These are phyloP conservation scores for Craterostigma plantagineum DNA, from an alignment of 257 asterid genomes.

Conservation along the genomic window DNA sequence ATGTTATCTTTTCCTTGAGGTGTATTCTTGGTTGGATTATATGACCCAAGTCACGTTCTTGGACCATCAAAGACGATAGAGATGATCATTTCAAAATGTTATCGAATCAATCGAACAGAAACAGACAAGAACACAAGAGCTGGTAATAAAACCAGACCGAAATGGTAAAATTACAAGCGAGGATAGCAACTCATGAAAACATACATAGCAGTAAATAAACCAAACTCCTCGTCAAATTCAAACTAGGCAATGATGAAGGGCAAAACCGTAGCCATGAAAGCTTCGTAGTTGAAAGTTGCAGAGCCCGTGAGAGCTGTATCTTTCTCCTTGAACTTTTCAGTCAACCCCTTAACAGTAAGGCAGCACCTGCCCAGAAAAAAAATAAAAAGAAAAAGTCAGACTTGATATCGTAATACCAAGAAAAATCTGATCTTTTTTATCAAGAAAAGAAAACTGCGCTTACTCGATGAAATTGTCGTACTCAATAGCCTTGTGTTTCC, in stretches of 20 bases:
- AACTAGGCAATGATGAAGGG: slow-evolving; percentile 6
- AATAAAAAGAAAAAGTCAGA: background rate
- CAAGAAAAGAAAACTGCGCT: slow-evolving; percentile 8
- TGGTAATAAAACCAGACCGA: too few species aligned
- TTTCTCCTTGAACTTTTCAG: slow-evolving; percentile 57
- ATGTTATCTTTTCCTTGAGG: too few species aligned
- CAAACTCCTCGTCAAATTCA: too few species aligned
- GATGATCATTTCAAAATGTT: too few species aligned
- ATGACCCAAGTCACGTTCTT: too few species aligned
- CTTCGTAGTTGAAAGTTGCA: slow-evolving; percentile 5
- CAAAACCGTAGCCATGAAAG: slow-evolving; percentile 6
- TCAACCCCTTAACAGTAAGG: slow-evolving; percentile 95
- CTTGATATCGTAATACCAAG: background rate
- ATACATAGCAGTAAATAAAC: too few species aligned
- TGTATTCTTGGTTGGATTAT: too few species aligned
- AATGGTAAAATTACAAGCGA: too few species aligned
- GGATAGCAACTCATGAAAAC: too few species aligned
- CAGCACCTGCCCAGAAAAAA: slow-evolving; percentile 54
- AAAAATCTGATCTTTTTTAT: background rate
- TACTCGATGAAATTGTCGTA: slow-evolving; percentile 96
- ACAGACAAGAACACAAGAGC: too few species aligned
- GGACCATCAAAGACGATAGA: too few species aligned
- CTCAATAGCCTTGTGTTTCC: slow-evolving; percentile 66
- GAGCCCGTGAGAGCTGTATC: slow-evolving; percentile 2
- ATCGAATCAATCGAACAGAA: too few species aligned